Evolutionary conservation across 805 yeast genomes (phyloP).

Genomic region (Ogataea pilisensis): DNA sequence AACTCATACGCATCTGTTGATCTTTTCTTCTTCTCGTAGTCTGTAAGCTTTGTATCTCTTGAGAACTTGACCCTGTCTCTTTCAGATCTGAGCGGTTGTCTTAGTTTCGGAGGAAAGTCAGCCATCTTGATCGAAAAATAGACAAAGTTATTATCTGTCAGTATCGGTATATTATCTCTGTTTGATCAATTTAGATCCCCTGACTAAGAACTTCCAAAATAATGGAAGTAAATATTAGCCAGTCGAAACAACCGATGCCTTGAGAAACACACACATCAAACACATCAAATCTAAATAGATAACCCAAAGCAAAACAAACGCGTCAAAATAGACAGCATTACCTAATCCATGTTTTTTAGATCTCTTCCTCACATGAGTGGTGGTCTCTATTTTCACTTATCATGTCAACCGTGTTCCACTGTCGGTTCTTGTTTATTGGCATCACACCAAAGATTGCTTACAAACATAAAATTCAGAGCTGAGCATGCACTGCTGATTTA

Average conservation of each 20-base stretch:
- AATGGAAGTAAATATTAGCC: too few species aligned
- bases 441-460: too few species aligned
- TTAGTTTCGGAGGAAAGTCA: conserved; percentile 4
- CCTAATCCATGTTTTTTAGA: neutral
- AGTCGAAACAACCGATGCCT: too few species aligned
- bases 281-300: too few species aligned
- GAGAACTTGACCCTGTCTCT: conserved; percentile 16
- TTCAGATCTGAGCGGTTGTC: conserved; percentile 4
- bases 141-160: too few species aligned
- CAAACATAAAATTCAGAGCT: too few species aligned
- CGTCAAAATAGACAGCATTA: neutral
- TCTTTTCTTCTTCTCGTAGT: conserved; percentile 15
- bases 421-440: neutral
- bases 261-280: conserved; percentile 6
- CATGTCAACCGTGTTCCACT: too few species aligned
- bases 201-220: too few species aligned
- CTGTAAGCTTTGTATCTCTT: conserved; percentile 15
- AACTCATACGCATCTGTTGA: conserved; percentile 13
- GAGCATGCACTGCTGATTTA: too few species aligned
- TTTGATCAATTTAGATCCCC: too few species aligned
- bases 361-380: too few species aligned
- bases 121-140: conserved; percentile 2
- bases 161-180: neutral
- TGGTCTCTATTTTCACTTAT: too few species aligned
- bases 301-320: neutral